These are phyloP conservation scores for Rubia peregrina DNA, from an alignment of 305 asterid genomes.

Conservation along the genomic window DNA sequence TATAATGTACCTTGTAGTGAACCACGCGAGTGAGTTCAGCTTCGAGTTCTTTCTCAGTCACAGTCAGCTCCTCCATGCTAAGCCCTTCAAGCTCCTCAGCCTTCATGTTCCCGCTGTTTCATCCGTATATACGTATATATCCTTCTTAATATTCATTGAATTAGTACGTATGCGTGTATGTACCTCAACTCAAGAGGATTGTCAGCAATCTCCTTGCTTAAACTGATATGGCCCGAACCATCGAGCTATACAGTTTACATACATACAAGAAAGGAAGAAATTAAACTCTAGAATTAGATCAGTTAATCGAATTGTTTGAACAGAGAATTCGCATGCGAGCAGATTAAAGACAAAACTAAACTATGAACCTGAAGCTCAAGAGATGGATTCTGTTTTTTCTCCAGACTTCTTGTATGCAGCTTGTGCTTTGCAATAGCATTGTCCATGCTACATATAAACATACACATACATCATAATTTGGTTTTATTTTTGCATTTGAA, in stretches of 20 bases:
- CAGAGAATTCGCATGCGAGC: neutral
- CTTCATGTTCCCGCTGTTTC: slow-evolving; percentile 23
- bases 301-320: neutral
- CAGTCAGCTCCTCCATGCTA: slow-evolving; percentile 29
- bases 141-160: no score
- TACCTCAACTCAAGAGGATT: slow-evolving; percentile 29
- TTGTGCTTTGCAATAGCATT: slow-evolving; percentile 32
- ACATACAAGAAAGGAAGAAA: neutral
- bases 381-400: slow-evolving; percentile 20
- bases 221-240: slow-evolving; percentile 18
- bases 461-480: neutral
- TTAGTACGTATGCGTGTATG: neutral
- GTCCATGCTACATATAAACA: slow-evolving; percentile 28
- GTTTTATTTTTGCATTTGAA: neutral
- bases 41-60: slow-evolving; percentile 29
- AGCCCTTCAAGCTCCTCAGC: slow-evolving; percentile 37
- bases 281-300: neutral
- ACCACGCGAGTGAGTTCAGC: slow-evolving; percentile 31
- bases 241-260: slow-evolving; percentile 22
- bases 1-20: slow-evolving; percentile 18
- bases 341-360: neutral
- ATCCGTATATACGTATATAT: neutral
- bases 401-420: slow-evolving; percentile 21
- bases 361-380: slow-evolving; percentile 28
- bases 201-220: slow-evolving; percentile 27